Conservation (phyloP, 2,329 filamentous ascomycete genomes). For the Aspergillus tamarii region DNA sequence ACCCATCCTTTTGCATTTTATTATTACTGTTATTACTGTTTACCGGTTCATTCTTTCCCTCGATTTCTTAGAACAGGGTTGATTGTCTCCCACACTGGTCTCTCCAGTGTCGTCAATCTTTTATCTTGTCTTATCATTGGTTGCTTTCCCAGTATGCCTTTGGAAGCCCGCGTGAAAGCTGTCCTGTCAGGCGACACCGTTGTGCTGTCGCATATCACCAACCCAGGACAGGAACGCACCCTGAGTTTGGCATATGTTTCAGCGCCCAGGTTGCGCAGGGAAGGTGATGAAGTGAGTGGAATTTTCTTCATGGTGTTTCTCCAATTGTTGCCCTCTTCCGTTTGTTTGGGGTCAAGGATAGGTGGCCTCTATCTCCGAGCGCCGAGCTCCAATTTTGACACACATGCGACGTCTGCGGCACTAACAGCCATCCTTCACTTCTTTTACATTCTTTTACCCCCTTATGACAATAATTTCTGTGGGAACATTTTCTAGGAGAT, state of each 20-base stretch:
- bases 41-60: conserved; percentile 18
- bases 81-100: conserved; percentile 11
- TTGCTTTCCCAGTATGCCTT: conserved; percentile 38
- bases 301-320: conserved; percentile 5
- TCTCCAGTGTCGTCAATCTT: conserved; percentile 12
- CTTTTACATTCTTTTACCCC: background rate
- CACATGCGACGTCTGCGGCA: conserved; percentile 2
- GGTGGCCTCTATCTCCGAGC: conserved; percentile 21
- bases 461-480: background rate
- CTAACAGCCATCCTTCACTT: background rate
- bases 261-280: conserved; percentile 81
- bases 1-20: conserved; percentile 1
- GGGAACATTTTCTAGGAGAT: background rate
- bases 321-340: background rate
- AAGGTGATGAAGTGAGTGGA: conserved; percentile 74
- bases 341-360: conserved; percentile 13
- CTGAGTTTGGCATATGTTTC: conserved; percentile 91
- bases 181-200: conserved; percentile 93
- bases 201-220: conserved; percentile 78
- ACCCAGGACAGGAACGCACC: conserved; percentile 79
- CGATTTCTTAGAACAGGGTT: background rate
- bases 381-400: conserved; percentile 1
- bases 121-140: conserved; percentile 11
- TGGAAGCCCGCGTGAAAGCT: conserved; percentile 80
- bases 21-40: conserved; percentile 12